Evolutionary conservation across 495 filamentous ascomycete genomes (phyloP).

Genomic region (Aspergillus cavernicola): DNA sequence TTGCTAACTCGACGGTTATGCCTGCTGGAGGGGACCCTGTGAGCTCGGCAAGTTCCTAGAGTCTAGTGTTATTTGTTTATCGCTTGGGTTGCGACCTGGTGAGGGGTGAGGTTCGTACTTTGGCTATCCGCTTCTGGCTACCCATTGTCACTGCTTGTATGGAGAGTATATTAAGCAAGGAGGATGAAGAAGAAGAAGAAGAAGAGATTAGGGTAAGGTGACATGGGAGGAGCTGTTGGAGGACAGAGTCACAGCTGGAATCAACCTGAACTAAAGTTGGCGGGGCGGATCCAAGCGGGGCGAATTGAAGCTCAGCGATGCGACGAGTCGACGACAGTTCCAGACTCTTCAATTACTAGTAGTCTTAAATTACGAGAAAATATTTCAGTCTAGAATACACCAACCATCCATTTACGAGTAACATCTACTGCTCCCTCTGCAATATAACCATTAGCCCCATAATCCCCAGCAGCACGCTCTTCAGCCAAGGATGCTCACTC

Average conservation of each 20-base stretch:
- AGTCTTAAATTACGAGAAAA: too few relatives aligned
- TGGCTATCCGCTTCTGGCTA: constrained; percentile 58
- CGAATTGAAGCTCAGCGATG: constrained; percentile 20
- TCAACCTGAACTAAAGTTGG: constrained; percentile 4
- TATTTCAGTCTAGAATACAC: too few relatives aligned
- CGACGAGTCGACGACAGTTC: constrained; percentile 15
- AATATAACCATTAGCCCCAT: constrained; percentile 95
- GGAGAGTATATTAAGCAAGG: background rate
- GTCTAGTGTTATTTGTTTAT: constrained; percentile 10
- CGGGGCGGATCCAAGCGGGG: constrained; percentile 30
- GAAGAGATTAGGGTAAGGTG: constrained; percentile 11
- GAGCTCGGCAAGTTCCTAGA: constrained; percentile 73
- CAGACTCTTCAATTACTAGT: too few relatives aligned
- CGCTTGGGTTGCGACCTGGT: background rate
- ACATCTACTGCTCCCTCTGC: constrained; percentile 71
- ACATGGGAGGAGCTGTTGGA: background rate
- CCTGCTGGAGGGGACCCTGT: constrained; percentile 58
- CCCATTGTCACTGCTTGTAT: constrained; percentile 31
- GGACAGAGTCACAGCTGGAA: too few relatives aligned
- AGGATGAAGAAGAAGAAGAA: background rate
- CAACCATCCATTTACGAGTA: too few relatives aligned
- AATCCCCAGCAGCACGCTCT: constrained; percentile 85
- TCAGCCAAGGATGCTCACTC: constrained; percentile 95
- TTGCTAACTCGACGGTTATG: constrained; percentile 59
- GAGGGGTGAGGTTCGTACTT: constrained; percentile 35